Conservation (phyloP, 176 grass and related monocot species). For the Bromus sterilis region DNA sequence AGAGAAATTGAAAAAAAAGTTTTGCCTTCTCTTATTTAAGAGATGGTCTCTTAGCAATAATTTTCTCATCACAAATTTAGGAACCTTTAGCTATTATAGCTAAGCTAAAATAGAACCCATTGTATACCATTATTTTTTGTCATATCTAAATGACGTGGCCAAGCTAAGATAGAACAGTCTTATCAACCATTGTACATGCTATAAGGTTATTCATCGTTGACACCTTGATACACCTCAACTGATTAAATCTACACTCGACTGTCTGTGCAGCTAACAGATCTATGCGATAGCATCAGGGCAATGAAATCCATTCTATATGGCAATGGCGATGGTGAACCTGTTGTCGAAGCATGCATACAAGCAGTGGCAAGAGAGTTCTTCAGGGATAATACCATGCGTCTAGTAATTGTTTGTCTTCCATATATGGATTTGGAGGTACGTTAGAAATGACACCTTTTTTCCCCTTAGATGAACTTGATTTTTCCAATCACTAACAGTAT, state of each 20-base stretch:
- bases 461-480: background rate
- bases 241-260: background rate
- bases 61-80: no score
- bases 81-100: no score
- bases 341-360: conserved; percentile 31
- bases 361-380: conserved; percentile 68
- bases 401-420: conserved; percentile 39
- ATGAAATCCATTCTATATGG: conserved; percentile 65
- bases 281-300: conserved; percentile 38
- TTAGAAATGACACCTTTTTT: background rate
- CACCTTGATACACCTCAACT: background rate
- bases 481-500: background rate
- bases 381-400: conserved; percentile 30
- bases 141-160: no score
- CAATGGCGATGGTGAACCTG: conserved; percentile 39
- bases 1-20: no score
- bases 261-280: conserved; percentile 37
- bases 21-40: no score
- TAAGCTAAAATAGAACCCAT: no score
- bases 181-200: no score
- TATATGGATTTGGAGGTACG: conserved; percentile 43
- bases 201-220: background rate
- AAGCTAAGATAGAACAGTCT: no score
- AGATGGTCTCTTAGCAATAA: no score
- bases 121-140: no score